Evolutionary conservation across 768 basidiomycete species (phyloP), one percentile per base, ranked within the genome.

Genomic region (Boletus tomentosulus): DNA sequence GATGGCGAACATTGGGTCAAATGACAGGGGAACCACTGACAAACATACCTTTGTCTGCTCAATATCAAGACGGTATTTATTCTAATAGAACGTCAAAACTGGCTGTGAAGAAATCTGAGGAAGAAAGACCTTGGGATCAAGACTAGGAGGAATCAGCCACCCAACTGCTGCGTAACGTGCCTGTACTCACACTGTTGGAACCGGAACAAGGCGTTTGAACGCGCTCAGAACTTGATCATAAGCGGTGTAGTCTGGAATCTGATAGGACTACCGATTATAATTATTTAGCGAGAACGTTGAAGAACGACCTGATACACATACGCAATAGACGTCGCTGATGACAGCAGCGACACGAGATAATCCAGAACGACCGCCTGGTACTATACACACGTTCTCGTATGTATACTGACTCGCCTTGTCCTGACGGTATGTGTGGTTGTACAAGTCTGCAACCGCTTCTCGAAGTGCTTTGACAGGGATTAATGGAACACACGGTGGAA

Each of bases 281-380:
- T 44, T 12, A 22, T 45, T 49, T 35, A 43, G 35, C 10, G 10
- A 54, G 25, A 9, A 12, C 6, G 4, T 10, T 46, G 44, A 56
- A 48, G 24, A 51, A 15, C 3, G 25, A 25, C 9, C 5, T 0
- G 11, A 37, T 9, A 25, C 1, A 63, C 78, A 56, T 60, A 88
- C 90, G 39, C 85, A 86, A 60, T 91, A 92, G 48, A 94, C 91
- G 65, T 94, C 90, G 41, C 90, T 86, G 53, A 98, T 81, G 47
- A 98, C 94, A 15, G 95, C 90, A 13, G 94, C 93, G 24, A 98
- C 80, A 55, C 95, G 85, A 28, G 91, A 89, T 57, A 98, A 78
- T 11, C 94, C 94, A 3, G 94, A 78, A 51, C 92, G 85, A 15
- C 95, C 95, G 42, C 95, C 95, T 12, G 95, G 95, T 1, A 97